Evolutionary conservation across 352 stramenopile species (phyloP).

Genomic region (Elongisporangium anandrum): DNA sequence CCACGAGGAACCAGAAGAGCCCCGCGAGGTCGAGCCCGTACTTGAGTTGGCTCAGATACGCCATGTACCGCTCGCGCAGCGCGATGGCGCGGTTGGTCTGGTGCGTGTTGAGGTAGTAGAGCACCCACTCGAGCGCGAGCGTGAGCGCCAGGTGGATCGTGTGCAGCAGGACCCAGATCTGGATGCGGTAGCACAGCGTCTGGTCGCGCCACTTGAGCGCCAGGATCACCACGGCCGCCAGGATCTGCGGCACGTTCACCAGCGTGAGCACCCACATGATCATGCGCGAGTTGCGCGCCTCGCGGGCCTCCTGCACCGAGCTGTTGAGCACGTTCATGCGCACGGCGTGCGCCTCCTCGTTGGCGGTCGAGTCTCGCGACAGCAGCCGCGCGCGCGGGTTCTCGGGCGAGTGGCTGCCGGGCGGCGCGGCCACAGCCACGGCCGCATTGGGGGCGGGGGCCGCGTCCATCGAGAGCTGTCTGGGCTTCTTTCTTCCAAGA

Average conservation of each 20-base stretch:
- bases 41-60: slow-evolving; percentile 68
- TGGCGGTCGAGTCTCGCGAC: not conserved
- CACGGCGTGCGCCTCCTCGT: slow-evolving; percentile 72
- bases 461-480: not conserved
- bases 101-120: slow-evolving; percentile 68
- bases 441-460: not conserved
- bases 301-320: slow-evolving; percentile 72
- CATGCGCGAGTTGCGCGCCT: slow-evolving; percentile 72
- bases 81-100: slow-evolving; percentile 49
- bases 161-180: slow-evolving; percentile 80
- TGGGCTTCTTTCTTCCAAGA: not conserved
- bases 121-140: slow-evolving; percentile 66
- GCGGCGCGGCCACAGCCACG: not conserved
- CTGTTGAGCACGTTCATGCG: slow-evolving; percentile 83
- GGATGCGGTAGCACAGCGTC: slow-evolving; percentile 77
- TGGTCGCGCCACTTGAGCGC: slow-evolving; percentile 61
- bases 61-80: slow-evolving; percentile 67
- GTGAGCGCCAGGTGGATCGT: slow-evolving; percentile 65
- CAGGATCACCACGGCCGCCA: slow-evolving; percentile 52
- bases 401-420: not conserved
- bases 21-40: slow-evolving; percentile 73
- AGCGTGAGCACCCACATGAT: slow-evolving; percentile 79
- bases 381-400: not conserved
- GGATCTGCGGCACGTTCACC: slow-evolving; percentile 74
- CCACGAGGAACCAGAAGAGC: slow-evolving; percentile 85